Evolutionary conservation across 164 flowering plant species (phyloP).

Genomic region (Nymphaea colorata): DNA sequence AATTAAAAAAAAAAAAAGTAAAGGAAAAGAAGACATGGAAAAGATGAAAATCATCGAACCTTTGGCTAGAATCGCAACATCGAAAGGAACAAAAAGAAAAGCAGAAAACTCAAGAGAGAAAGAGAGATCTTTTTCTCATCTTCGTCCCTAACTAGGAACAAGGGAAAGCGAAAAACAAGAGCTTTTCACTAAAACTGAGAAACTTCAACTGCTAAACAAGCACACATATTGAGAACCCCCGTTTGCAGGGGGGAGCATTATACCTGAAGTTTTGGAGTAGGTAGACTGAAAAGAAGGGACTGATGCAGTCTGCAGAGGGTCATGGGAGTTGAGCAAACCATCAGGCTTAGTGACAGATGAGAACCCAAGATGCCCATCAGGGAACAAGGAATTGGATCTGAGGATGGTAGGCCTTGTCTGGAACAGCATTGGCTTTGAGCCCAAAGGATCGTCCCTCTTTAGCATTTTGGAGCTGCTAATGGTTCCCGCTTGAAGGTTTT

Average conservation of each 20-base stretch:
- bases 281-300: slow-evolving; percentile 20
- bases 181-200: too few relatives aligned
- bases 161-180: too few relatives aligned
- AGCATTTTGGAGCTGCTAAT: slow-evolving; percentile 36
- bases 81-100: too few relatives aligned
- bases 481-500: neutral
- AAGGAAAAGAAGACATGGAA: too few relatives aligned
- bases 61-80: too few relatives aligned
- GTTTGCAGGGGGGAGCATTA: neutral
- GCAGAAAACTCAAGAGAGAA: too few relatives aligned
- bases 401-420: slow-evolving; percentile 21
- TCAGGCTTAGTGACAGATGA: slow-evolving; percentile 4
- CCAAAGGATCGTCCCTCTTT: slow-evolving; percentile 27
- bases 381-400: slow-evolving; percentile 36
- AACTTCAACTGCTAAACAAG: too few relatives aligned
- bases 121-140: too few relatives aligned
- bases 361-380: slow-evolving; percentile 27
- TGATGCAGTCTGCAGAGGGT: slow-evolving; percentile 13
- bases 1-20: too few relatives aligned
- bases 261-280: slow-evolving; percentile 43
- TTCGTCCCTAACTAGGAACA: too few relatives aligned
- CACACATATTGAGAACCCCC: too few relatives aligned
- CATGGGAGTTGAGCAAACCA: neutral
- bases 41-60: too few relatives aligned
- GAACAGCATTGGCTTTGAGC: slow-evolving; percentile 29